A percentile compares a stretch with the other conserved stretches of the same genome.
phyloP scores from a whole-genome alignment of 2,329 filamentous ascomycete species.

The Arthrobotrys musiformis region DNA sequence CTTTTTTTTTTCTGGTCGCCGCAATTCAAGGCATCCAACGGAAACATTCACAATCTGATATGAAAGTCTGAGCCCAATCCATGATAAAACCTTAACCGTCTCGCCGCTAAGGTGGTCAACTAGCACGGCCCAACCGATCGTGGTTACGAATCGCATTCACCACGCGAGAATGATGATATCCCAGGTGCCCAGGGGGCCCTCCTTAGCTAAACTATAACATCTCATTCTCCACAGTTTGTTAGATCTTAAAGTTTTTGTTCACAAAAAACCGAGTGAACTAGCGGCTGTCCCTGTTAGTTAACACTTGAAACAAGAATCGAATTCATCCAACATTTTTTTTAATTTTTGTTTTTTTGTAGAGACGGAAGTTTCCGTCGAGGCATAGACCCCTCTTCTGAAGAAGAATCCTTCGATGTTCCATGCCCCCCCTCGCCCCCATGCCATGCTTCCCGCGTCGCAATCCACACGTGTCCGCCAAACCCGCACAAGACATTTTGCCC shows the following conservation, averaged over 20 bases:
- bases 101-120: slow-evolving; percentile 23
- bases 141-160: neutral
- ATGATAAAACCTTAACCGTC: slow-evolving; percentile 35
- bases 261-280: slow-evolving; percentile 24
- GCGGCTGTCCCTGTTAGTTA: slow-evolving; percentile 18
- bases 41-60: neutral
- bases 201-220: neutral
- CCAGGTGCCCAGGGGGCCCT: neutral
- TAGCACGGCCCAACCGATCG: neutral
- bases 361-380: slow-evolving; percentile 8
- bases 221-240: slow-evolving; percentile 16
- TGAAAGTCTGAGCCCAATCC: neutral
- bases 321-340: slow-evolving; percentile 12
- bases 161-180: slow-evolving; percentile 28
- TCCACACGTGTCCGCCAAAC: slow-evolving; percentile 46
- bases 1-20: slow-evolving; percentile 24
- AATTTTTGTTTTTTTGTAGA: too few relatives aligned
- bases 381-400: neutral
- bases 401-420: neutral
- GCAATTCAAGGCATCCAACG: slow-evolving; percentile 2
- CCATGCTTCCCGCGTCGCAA: slow-evolving; percentile 20
- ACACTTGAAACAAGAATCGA: slow-evolving; percentile 1
- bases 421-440: neutral
- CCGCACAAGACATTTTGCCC: slow-evolving; percentile 11
- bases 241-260: too few relatives aligned